Base-by-base conservation (phyloP, 768 basidiomycete genomes). In the Russula dissimulans region DNA sequence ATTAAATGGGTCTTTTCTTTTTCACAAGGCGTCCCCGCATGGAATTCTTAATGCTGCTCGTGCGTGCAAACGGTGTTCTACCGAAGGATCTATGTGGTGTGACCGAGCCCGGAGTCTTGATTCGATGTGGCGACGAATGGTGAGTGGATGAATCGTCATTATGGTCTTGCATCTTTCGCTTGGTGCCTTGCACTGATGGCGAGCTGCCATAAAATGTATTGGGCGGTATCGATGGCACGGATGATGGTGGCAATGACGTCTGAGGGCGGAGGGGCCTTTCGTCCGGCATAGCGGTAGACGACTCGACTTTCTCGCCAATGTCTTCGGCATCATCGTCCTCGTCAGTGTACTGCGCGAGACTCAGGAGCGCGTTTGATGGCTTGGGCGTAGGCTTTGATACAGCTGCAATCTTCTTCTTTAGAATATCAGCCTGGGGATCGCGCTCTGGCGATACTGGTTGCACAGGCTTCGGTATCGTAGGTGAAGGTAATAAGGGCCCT, bases 401-500 rank as follows among this genome's bases (percentile, higher is more conserved):
- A 26, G 77, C 77, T 15, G 75, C 74, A 41, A 84, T 85, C 69
- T 80, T 85, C 68, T 72, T 78, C 70, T 80, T 79, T 54, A 85
- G 66, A 22, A 69, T 63, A 41, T 72, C 71, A 9, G 83, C 80
- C 69, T 84, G 83, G 8, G 83, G 84, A 58, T 86, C 83, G 17
- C 62, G 62, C 15, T 60, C 38, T 4, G 63, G n/a, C 34, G 52
- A 56, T 3, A 22, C 38, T 5, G 66, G 9, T 18, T 10, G 31
- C 38, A 54, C 54, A 4, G 57, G 41, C 38, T 70, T 70, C 49
- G 65, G 48, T 66, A 73, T 66, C 65, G 65, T 44, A 22, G 75
- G 70, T 0, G 84, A 78, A 14, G 88, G 87, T 34, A 86, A 73
- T 44, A 81, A 69, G 26, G 88, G 87, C 3, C 86, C 87, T 63